Evolutionary conservation across 192 early-diverging fungal species (phyloP).

Genomic region (Rhizoclosmatium sp.): DNA sequence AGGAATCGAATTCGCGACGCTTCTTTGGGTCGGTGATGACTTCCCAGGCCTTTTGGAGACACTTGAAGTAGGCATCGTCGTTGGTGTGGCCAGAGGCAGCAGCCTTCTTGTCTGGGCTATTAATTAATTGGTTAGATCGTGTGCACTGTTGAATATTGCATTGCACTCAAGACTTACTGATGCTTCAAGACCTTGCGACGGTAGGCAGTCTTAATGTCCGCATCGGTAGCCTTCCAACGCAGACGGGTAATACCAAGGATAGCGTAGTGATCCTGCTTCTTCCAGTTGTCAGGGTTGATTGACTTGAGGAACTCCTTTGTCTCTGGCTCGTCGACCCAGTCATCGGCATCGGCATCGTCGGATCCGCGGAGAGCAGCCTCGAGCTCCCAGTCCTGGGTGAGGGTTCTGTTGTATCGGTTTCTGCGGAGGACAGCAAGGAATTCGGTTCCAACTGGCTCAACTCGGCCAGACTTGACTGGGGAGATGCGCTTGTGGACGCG

Average conservation of each 20-base stretch:
- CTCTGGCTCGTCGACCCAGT: slow-evolving; percentile 78
- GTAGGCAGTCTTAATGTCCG: slow-evolving; percentile 92
- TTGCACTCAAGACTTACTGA: slow-evolving; percentile 56
- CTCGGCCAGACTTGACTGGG: slow-evolving; percentile 28
- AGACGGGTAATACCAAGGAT: slow-evolving; percentile 91
- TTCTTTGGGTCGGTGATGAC: slow-evolving; percentile 88
- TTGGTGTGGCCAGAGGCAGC: slow-evolving; percentile 71
- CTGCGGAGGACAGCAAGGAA: slow-evolving; percentile 54
- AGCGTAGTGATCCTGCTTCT: slow-evolving; percentile 94
- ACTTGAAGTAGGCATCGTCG: slow-evolving; percentile 99
- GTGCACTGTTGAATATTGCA: too few relatives aligned
- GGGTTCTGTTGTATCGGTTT: slow-evolving; percentile 52
- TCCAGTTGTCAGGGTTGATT: slow-evolving; percentile 95
- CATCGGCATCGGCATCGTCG: slow-evolving; percentile 56
- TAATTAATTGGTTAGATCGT: too few relatives aligned
- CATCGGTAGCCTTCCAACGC: slow-evolving; percentile 88
- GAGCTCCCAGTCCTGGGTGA: slow-evolving; percentile 56
- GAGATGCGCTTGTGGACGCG: slow-evolving; percentile 51
- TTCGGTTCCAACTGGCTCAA: slow-evolving; percentile 60
- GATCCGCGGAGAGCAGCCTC: slow-evolving; percentile 57
- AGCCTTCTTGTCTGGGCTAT: slow-evolving; percentile 94
- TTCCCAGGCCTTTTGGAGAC: slow-evolving; percentile 93
- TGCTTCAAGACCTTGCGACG: slow-evolving; percentile 95
- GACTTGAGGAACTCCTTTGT: slow-evolving; percentile 77
- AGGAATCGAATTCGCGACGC: slow-evolving; percentile 95